Conservation (phyloP, 129 eudicot species). For the Flaveria robusta region DNA sequence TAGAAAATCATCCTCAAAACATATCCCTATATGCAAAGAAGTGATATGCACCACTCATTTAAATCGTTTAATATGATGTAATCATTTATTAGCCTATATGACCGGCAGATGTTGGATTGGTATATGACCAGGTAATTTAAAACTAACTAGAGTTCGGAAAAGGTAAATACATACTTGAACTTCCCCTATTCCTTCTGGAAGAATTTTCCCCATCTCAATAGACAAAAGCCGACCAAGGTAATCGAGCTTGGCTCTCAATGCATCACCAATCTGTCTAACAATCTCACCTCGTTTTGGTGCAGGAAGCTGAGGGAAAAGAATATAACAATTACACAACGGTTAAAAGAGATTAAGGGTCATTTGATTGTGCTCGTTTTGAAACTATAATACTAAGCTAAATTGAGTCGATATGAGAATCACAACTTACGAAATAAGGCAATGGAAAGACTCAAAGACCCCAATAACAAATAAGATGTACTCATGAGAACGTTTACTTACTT, state of each 20-base stretch:
- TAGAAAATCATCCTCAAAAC: neutral
- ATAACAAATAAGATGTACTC: neutral
- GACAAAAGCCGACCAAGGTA: constrained; percentile 91
- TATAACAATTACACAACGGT: neutral
- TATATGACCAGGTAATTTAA: neutral
- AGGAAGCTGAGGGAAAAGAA: constrained; percentile 57
- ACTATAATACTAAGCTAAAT: neutral
- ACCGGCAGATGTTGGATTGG: neutral
- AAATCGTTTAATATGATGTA: neutral
- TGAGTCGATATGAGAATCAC: neutral
- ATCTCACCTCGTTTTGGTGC: constrained; percentile 97
- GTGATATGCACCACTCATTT: neutral
- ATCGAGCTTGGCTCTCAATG: constrained; percentile 76
- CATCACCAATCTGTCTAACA: constrained; percentile 98
- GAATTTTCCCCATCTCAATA: constrained; percentile 96
- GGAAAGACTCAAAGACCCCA: neutral
- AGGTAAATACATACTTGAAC: constrained; percentile 71
- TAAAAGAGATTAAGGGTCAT: neutral
- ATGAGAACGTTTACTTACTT: constrained; percentile 49
- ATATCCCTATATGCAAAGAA: constrained; percentile 6
- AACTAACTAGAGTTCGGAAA: constrained; percentile 1
- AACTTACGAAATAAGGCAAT: neutral
- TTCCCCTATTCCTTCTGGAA: constrained; percentile 98
- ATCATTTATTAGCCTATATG: neutral
- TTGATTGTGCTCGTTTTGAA: neutral